Percentiles rank a stretch among this genome's conserved stretches.
Conservation (phyloP, 208 protist genomes). For the Lotmaria passim region DNA sequence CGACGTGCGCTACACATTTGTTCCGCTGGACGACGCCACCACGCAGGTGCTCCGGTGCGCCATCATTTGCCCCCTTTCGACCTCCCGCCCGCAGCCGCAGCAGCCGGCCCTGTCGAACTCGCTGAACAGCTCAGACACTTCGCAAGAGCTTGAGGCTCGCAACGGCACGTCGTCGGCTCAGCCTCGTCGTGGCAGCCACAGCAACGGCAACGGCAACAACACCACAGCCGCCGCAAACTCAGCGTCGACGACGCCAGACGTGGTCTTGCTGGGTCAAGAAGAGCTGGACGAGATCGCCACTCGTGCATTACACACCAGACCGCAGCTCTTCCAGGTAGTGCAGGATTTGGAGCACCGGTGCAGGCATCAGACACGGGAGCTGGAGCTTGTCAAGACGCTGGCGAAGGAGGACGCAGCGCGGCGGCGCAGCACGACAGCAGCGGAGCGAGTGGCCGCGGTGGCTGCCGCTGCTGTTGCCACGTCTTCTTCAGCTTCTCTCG, state of each 20-base stretch:
- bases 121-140: neutral
- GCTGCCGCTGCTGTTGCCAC: neutral
- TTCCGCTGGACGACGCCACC: slow-evolving; percentile 19
- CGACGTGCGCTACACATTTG: slow-evolving; percentile 36
- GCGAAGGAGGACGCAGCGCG: neutral
- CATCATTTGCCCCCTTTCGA: slow-evolving; percentile 28
- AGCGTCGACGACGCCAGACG: slow-evolving; percentile 12
- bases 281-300: slow-evolving; percentile 39
- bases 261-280: slow-evolving; percentile 41
- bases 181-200: neutral
- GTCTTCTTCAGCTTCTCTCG: neutral
- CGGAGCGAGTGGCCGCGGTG: neutral
- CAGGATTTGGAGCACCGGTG: slow-evolving; percentile 30
- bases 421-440: neutral
- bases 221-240: neutral
- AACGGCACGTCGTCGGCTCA: neutral
- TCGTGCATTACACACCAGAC: slow-evolving; percentile 32
- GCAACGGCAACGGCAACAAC: neutral
- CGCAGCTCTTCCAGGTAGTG: slow-evolving; percentile 44
- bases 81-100: neutral
- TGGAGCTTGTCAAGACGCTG: neutral
- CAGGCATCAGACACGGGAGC: slow-evolving; percentile 2
- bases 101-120: neutral
- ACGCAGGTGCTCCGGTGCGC: slow-evolving; percentile 42
- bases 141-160: neutral